Conservation (phyloP, 257 asterid species). For the Salvia miltiorrhiza region DNA sequence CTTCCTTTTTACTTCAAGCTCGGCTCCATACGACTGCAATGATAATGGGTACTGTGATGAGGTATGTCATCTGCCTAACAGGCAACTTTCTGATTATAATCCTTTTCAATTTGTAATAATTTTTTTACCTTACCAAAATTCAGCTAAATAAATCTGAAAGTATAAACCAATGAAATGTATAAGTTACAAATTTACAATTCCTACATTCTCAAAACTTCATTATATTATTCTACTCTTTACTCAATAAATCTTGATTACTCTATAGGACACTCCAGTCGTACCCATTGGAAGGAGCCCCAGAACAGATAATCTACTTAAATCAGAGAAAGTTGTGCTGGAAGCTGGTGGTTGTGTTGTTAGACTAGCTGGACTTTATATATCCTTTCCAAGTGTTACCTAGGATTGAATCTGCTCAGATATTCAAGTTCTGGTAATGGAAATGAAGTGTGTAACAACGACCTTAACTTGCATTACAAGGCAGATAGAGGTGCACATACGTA, state of each 20-base stretch:
- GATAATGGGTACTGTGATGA: constrained; percentile 88
- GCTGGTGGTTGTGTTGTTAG: constrained; percentile 86
- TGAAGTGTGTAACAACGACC: constrained; percentile 26
- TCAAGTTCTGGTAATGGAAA: not conserved
- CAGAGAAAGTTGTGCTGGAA: constrained; percentile 79
- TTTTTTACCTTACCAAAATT: not conserved
- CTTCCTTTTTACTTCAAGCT: constrained; percentile 91
- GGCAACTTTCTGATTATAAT: constrained; percentile 16
- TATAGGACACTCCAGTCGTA: constrained; percentile 77
- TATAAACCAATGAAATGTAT: not conserved
- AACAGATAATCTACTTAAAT: constrained; percentile 74
- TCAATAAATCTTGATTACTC: constrained; percentile 11
- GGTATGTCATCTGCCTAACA: constrained; percentile 48
- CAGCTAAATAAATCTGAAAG: not conserved
- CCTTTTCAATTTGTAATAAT: not conserved
- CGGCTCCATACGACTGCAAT: constrained; percentile 86
- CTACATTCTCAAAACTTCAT: not conserved
- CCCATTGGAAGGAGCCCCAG: constrained; percentile 90
- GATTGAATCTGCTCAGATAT: not conserved
- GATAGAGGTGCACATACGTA: constrained; percentile 87
- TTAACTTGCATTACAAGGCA: constrained; percentile 66
- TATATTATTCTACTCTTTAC: not conserved
- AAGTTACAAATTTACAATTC: not conserved
- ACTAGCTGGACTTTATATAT: constrained; percentile 98
- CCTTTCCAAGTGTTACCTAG: constrained; percentile 43